Base-by-base conservation (phyloP, 805 yeast genomes). In the Metahyphopichia silvanorum region DNA sequence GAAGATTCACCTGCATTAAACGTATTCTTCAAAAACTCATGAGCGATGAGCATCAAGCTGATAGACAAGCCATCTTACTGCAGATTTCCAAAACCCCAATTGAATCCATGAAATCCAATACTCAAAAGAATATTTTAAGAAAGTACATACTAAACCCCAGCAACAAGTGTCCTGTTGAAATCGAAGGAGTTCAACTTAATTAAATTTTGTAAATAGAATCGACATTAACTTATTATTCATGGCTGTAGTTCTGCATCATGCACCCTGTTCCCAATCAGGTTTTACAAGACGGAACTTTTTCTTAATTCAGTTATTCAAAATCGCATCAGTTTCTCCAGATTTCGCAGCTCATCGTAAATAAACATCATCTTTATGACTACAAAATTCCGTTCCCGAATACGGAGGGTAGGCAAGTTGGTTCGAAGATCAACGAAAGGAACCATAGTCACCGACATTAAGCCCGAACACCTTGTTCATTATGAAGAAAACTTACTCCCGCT, bases 81-180 rank as follows among this genome's bases (percentile, higher is more conserved):
- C n/a, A 15, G 8, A 23, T 6, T 15, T 11, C 16, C 15, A 20
- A 27, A 12, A 12, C 21, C 12, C 16, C 18, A 9, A 12, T 27
- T 13, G 38, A 41, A 2, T 39, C 36, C 4, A 29, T 53, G 13
- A 43, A 43, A 19, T 38, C 40, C 32, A 69, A 70, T 54, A 76
- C 80, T 15, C 77, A 71, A 51, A 86, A 84, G 65, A 88, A 88
- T 56, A 58, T 86, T 28, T 57, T 85, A 46, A 73, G 87, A 53
- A 85, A 83, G 58, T 80, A 71, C 53, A 61, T 78, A 17, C 60
- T 73, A 44, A 62, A 66, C 32, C 41, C 47, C 4, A 42, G 39
- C 14, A 56, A 56, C 33, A 53, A 52, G 26, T 43, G 50, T 29
- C 61, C 61, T 22, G 50, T 47, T 19, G 14, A 21, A 3, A 5